Conservation (phyloP, 495 filamentous ascomycete genomes). For the Aspergillus mulundensis region DNA sequence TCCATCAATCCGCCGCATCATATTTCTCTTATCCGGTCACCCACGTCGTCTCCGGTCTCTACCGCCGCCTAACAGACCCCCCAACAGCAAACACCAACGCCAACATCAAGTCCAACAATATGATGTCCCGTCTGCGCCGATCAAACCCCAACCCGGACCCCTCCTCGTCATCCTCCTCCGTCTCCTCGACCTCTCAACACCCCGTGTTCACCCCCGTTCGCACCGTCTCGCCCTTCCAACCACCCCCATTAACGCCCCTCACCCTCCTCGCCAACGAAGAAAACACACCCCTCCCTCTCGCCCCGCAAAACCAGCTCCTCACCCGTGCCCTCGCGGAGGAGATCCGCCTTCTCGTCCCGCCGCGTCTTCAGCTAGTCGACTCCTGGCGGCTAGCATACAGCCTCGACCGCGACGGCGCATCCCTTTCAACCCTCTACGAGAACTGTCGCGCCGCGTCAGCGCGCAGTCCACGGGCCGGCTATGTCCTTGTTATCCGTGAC, state of each 20-base stretch:
- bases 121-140: constrained; percentile 18
- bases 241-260: constrained; percentile 54
- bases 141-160: constrained; percentile 13
- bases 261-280: constrained; percentile 43
- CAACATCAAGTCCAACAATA: constrained; percentile 19
- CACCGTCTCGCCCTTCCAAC: constrained; percentile 58
- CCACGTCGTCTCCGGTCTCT: constrained; percentile 51
- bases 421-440: constrained; percentile 80
- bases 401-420: constrained; percentile 89
- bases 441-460: constrained; percentile 57
- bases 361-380: constrained; percentile 80
- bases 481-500: constrained; percentile 83
- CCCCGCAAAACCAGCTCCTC: constrained; percentile 52
- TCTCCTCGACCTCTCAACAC: constrained; percentile 24
- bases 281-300: constrained; percentile 12
- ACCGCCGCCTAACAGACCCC: constrained; percentile 50
- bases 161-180: constrained; percentile 23
- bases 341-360: constrained; percentile 82
- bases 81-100: constrained; percentile 11
- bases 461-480: constrained; percentile 69
- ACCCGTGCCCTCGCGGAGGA: constrained; percentile 80
- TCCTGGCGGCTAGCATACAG: constrained; percentile 85
- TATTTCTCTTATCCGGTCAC: constrained; percentile 55
- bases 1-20: constrained; percentile 38
- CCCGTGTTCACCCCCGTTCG: constrained; percentile 45